Conservation (phyloP, 306 rosid genomes). For the Rosa chinensis region DNA sequence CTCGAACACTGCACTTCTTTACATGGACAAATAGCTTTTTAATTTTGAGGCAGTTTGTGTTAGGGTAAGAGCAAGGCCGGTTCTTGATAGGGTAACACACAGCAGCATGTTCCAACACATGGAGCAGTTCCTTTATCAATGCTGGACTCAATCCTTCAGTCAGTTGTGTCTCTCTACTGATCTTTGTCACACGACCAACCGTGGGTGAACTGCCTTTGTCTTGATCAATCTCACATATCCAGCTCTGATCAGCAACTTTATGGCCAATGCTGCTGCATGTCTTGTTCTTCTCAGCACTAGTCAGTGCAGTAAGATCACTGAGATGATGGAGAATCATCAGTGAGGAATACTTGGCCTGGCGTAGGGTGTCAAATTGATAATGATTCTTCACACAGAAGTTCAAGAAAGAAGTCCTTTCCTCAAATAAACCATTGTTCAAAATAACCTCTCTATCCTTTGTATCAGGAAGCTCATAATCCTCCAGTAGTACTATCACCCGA, state of each 20-base stretch:
- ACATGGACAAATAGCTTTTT: slow-evolving; percentile 44
- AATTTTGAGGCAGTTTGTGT: slow-evolving; percentile 29
- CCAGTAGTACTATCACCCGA: slow-evolving; percentile 27
- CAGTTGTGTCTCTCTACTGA: neutral
- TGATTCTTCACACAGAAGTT: slow-evolving; percentile 44
- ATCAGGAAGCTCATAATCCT: slow-evolving; percentile 28
- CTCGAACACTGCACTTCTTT: slow-evolving; percentile 30
- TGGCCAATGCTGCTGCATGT: slow-evolving; percentile 37
- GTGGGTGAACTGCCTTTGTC: slow-evolving; percentile 29
- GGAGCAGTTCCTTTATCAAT: slow-evolving; percentile 11
- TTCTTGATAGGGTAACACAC: slow-evolving; percentile 22
- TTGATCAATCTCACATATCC: slow-evolving; percentile 43
- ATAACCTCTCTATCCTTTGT: slow-evolving; percentile 42
- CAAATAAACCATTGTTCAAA: slow-evolving; percentile 37
- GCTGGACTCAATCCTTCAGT: slow-evolving; percentile 9
- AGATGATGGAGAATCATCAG: slow-evolving; percentile 52
- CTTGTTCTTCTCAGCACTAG: slow-evolving; percentile 3
- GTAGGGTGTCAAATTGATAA: slow-evolving; percentile 58
- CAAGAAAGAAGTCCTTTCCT: slow-evolving; percentile 41
- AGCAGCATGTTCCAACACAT: slow-evolving; percentile 32
- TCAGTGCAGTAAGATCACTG: slow-evolving; percentile 7
- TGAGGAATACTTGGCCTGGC: slow-evolving; percentile 69
- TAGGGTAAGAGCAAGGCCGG: slow-evolving; percentile 35
- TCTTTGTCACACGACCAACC: neutral
- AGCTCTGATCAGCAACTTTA: slow-evolving; percentile 23